These are phyloP conservation scores for Staphylotrichum tortipilum DNA, from an alignment of 495 filamentous ascomycete species.

Conservation along the genomic window DNA sequence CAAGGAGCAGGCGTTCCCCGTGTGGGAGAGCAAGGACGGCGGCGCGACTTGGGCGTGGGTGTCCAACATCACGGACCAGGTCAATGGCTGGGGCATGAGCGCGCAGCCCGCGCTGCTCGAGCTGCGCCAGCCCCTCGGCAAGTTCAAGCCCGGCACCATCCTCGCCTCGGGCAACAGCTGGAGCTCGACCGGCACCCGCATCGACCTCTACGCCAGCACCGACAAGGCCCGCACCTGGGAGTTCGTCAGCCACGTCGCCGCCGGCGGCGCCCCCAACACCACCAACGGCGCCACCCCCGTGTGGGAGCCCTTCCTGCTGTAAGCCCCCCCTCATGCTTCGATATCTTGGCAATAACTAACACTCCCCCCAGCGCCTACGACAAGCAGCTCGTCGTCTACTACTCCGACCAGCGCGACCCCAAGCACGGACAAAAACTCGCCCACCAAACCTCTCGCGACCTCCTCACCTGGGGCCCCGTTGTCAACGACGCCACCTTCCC, in stretches of 20 bases:
- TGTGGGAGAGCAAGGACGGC: constrained; percentile 53
- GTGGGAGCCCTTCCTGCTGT: constrained; percentile 62
- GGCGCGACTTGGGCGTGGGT: constrained; percentile 56
- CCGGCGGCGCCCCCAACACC: constrained; percentile 53
- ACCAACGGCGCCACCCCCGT: constrained; percentile 57
- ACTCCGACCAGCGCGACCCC: constrained; percentile 61
- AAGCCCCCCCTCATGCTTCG: neutral
- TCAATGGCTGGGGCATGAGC: constrained; percentile 54
- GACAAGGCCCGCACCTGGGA: constrained; percentile 56
- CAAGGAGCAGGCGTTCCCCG: constrained; percentile 56
- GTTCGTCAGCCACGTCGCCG: constrained; percentile 56
- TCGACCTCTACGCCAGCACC: constrained; percentile 56
- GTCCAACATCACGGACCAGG: constrained; percentile 52
- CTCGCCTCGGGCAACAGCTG: constrained; percentile 57
- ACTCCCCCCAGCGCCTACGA: constrained; percentile 27
- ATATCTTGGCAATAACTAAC: too few relatives aligned
- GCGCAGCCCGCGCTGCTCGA: constrained; percentile 62
- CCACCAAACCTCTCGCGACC: constrained; percentile 51
- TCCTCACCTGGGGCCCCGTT: constrained; percentile 48
- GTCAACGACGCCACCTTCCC: constrained; percentile 54
- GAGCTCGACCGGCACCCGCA: constrained; percentile 44
- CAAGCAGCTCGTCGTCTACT: constrained; percentile 54
- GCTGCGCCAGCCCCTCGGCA: constrained; percentile 47
- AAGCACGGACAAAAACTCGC: constrained; percentile 59
- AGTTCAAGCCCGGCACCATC: constrained; percentile 50